phyloP scores from a whole-genome alignment of 2,329 filamentous ascomycete genomes.

The Diaporthe sp. region DNA sequence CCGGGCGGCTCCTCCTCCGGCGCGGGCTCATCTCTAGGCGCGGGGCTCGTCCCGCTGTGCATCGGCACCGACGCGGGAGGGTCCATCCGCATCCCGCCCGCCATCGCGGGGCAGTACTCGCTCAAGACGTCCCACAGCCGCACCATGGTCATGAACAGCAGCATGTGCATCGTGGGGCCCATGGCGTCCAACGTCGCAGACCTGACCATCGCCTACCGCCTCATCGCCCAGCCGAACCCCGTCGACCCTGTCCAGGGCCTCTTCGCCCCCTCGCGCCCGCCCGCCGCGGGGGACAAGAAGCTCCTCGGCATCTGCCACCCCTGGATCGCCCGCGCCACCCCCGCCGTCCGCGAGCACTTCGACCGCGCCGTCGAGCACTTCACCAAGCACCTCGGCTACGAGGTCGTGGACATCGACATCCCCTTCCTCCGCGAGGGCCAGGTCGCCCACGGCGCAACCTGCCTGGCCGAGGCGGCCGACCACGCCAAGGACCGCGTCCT shows the following conservation, averaged over 20 bases:
- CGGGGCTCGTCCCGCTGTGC: slow-evolving; percentile 79
- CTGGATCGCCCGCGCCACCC: slow-evolving; percentile 78
- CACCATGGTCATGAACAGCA: slow-evolving; percentile 64
- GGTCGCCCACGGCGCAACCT: slow-evolving; percentile 80
- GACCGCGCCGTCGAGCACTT: slow-evolving; percentile 70
- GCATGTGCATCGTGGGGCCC: slow-evolving; percentile 75
- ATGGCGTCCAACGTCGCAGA: slow-evolving; percentile 81
- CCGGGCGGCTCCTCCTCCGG: slow-evolving; percentile 85
- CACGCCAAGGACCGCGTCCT: slow-evolving; percentile 48
- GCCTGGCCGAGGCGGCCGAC: slow-evolving; percentile 76
- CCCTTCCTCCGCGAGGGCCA: slow-evolving; percentile 78
- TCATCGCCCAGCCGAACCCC: slow-evolving; percentile 80
- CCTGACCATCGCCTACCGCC: slow-evolving; percentile 82
- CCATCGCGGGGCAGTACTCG: slow-evolving; percentile 84
- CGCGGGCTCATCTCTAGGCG: slow-evolving; percentile 75
- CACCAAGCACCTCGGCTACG: slow-evolving; percentile 59
- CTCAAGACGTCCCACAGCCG: slow-evolving; percentile 83
- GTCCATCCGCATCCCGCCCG: slow-evolving; percentile 77
- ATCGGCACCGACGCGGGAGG: slow-evolving; percentile 83
- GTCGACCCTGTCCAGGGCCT: slow-evolving; percentile 66
- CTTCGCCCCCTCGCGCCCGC: slow-evolving; percentile 73
- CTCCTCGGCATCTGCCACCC: slow-evolving; percentile 76
- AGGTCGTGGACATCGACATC: slow-evolving; percentile 69
- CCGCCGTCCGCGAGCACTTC: slow-evolving; percentile 70
- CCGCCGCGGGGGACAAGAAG: slow-evolving; percentile 57